phyloP scores from a whole-genome alignment of 2,329 filamentous ascomycete species.

The Neofusicoccum laricinum region DNA sequence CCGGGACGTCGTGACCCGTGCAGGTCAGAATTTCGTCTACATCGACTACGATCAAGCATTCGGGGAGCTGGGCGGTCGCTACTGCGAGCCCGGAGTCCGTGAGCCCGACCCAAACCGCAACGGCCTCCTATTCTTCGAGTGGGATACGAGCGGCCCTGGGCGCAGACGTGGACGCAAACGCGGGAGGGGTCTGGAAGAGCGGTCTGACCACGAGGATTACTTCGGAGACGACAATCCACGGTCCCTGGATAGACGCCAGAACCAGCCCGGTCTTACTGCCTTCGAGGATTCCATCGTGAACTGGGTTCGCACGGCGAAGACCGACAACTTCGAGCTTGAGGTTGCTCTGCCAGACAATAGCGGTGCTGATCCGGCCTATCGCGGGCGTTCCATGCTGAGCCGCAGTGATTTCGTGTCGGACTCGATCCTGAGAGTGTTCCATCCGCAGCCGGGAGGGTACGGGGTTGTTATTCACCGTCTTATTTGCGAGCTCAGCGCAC shows the following conservation, averaged over 20 bases:
- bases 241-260: neutral
- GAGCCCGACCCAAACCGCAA: conserved; percentile 12
- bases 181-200: too few species aligned
- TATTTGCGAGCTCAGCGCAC: neutral
- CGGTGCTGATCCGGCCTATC: neutral
- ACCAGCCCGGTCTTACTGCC: neutral
- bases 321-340: neutral
- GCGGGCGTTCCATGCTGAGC: neutral
- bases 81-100: neutral
- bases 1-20: neutral
- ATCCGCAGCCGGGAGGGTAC: neutral
- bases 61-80: neutral
- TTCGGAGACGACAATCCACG: neutral
- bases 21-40: conserved; percentile 2
- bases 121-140: conserved; percentile 9
- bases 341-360: neutral
- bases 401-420: neutral
- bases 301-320: neutral
- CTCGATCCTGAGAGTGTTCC: neutral
- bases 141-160: neutral
- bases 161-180: neutral
- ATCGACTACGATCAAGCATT: conserved; percentile 9
- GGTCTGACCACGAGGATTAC: neutral
- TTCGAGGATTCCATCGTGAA: neutral
- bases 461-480: neutral